These are phyloP conservation scores for Trichothecium roseum DNA, from an alignment of 2,329 filamentous ascomycete genomes.

Conservation along the genomic window DNA sequence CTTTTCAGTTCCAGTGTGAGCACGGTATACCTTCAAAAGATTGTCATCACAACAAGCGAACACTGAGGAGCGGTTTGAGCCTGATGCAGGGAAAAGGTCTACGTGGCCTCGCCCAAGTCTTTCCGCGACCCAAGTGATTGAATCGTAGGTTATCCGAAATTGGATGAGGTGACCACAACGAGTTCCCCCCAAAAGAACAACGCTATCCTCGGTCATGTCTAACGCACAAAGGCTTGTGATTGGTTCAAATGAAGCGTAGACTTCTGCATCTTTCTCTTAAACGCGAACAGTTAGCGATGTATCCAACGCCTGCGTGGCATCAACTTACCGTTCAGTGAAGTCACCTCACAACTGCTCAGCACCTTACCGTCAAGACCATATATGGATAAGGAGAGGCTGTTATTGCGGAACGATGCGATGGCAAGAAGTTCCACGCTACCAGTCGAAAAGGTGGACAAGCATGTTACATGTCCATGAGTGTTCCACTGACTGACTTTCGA, in stretches of 20 bases:
- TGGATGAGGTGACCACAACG: constrained; percentile 41
- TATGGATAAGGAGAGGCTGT: too few relatives aligned
- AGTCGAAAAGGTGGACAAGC: constrained; percentile 25
- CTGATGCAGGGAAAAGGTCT: constrained; percentile 18
- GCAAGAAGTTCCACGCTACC: constrained; percentile 6
- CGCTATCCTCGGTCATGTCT: constrained; percentile 13
- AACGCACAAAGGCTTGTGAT: constrained; percentile 34
- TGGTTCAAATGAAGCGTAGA: constrained; percentile 21
- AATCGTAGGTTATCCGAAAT: constrained; percentile 15
- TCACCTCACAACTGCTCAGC: constrained; percentile 5
- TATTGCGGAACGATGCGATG: too few relatives aligned
- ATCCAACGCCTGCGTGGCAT: not conserved
- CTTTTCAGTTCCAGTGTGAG: constrained; percentile 14
- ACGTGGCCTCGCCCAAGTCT: constrained; percentile 25
- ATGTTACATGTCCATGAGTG: constrained; percentile 37
- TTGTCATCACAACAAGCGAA: constrained; percentile 39
- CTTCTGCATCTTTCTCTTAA: not conserved
- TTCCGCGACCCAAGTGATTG: constrained; percentile 17
- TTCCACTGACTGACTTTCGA: constrained; percentile 18
- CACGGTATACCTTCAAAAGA: constrained; percentile 31
- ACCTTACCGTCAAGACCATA: constrained; percentile 12
- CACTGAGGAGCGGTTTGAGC: constrained; percentile 15
- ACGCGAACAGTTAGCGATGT: too few relatives aligned
- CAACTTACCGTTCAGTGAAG: not conserved
- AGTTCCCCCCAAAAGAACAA: constrained; percentile 34